A percentile compares a stretch with the other conserved stretches of the same genome.
Evolutionary conservation across 768 basidiomycete species (phyloP).

Genomic region (Phylloporus rhodoxanthus): DNA sequence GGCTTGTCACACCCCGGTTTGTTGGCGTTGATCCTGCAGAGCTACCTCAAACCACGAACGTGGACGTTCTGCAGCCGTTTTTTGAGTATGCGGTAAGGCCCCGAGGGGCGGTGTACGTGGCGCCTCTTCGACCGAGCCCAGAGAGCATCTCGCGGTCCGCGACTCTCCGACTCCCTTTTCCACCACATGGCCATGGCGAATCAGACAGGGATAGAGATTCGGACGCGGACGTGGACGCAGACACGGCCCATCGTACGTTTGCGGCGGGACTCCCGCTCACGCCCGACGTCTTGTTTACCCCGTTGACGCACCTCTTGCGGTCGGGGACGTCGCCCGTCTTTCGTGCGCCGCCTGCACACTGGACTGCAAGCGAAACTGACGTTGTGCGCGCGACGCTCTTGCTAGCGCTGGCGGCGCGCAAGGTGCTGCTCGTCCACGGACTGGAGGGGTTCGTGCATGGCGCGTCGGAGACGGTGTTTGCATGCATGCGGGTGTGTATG

Average conservation of each 20-base stretch:
- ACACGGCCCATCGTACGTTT: not conserved
- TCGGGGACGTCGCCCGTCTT: slow-evolving; percentile 73
- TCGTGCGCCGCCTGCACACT: slow-evolving; percentile 55
- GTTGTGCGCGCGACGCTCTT: slow-evolving; percentile 64
- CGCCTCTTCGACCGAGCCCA: slow-evolving; percentile 46
- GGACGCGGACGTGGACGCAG: not conserved
- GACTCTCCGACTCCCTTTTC: slow-evolving; percentile 41
- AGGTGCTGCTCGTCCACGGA: slow-evolving; percentile 39
- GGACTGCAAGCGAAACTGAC: slow-evolving; percentile 78
- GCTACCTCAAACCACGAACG: slow-evolving; percentile 24
- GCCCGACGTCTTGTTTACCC: slow-evolving; percentile 62
- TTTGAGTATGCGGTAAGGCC: slow-evolving; percentile 44
- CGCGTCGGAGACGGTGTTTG: slow-evolving; percentile 46
- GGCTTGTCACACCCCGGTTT: slow-evolving; percentile 15
- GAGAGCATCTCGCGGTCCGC: slow-evolving; percentile 52
- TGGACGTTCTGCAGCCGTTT: slow-evolving; percentile 44
- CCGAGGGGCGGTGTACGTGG: slow-evolving; percentile 37
- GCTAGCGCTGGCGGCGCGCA: slow-evolving; percentile 47
- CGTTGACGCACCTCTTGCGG: slow-evolving; percentile 74
- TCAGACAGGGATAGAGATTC: not conserved
- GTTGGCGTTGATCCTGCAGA: slow-evolving; percentile 20
- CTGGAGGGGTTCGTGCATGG: slow-evolving; percentile 31
- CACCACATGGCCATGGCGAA: not conserved
- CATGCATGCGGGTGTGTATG: slow-evolving; percentile 93
- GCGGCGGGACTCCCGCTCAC: slow-evolving; percentile 41